Evolutionary conservation across 2,329 filamentous ascomycete species (phyloP), one percentile per base, ranked within the genome.

Genomic region (Botryotinia calthae): DNA sequence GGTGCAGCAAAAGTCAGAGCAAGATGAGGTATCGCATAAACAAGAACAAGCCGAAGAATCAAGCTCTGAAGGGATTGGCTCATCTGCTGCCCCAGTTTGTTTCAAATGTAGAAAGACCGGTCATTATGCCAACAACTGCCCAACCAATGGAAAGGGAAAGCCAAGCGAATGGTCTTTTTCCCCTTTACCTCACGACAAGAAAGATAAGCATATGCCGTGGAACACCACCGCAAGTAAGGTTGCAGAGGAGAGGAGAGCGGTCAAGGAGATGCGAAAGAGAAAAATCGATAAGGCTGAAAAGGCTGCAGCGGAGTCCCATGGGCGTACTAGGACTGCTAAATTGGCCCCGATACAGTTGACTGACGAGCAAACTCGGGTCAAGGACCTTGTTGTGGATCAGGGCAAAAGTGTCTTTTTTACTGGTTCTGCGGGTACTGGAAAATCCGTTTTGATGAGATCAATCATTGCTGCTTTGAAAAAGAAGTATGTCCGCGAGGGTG

Each of bases 341-440:
- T 62, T 78, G 73, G 31, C 80, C 59, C 68, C 77, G 74, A 76
- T 84, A 79, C 74, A 74, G 72, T 85, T 99, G 51, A 98, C 93
- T 80, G 88, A 91, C 20, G 96, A 99, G 81, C 96, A 99, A 82
- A 87, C 89, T 74, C 89, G 93, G 73, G 94, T 99, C 18, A 85
- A 97, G 73, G 90, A 94, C 63, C 85, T 98, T 31, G 95, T 99
- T 16, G 87, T 94, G 12, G 88, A 96, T 34, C 85, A 93, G 75
- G 88, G 88, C 73, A 91, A 94, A 81, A 98, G 95, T 78, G 95
- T 98, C 3, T 99, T 99, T 84, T 99, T 99, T 82, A 99, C 96
- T 1, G 96, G 96, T 78, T 97, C 96, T 73, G 96, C 96, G 73
- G 94, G 92, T 86, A 98, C 96, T 7, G 96, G 96, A 82, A 99